Evolutionary conservation across 2,329 filamentous ascomycete species (phyloP).

Genomic region (Paracorniculantispora psalliotae): DNA sequence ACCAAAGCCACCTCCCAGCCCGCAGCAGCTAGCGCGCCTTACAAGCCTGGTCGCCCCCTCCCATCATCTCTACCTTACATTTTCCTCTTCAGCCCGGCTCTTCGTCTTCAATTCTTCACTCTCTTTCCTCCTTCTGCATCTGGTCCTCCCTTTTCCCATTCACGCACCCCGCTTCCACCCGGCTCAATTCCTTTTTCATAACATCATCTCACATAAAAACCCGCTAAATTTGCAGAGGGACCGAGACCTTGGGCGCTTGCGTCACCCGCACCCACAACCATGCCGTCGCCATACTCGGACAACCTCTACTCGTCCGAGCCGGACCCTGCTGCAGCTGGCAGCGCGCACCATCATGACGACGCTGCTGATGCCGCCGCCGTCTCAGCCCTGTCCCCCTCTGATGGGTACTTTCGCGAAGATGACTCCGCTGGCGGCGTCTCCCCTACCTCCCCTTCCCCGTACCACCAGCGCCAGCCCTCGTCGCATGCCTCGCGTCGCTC

Average conservation of each 20-base stretch:
- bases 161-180: neutral
- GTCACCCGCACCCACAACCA: constrained; percentile 5
- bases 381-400: constrained; percentile 41
- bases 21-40: neutral
- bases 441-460: constrained; percentile 18
- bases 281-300: constrained; percentile 26
- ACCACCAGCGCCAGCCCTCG: constrained; percentile 17
- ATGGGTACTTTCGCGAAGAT: constrained; percentile 45
- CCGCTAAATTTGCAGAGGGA: neutral
- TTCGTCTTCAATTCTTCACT: neutral
- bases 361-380: neutral
- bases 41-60: neutral
- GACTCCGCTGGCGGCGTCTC: constrained; percentile 21
- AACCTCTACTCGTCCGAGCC: constrained; percentile 22
- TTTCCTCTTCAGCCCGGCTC: neutral
- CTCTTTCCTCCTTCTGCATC: neutral
- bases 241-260: neutral
- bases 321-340: constrained; percentile 17
- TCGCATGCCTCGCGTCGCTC: constrained; percentile 20
- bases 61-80: neutral
- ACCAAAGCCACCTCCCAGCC: neutral
- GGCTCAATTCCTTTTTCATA: constrained; percentile 8
- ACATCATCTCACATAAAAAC: neutral
- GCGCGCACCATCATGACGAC: constrained; percentile 15
- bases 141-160: neutral